Conservation (phyloP, 192 early-diverging fungal genomes). For the Backusella australiensis region DNA sequence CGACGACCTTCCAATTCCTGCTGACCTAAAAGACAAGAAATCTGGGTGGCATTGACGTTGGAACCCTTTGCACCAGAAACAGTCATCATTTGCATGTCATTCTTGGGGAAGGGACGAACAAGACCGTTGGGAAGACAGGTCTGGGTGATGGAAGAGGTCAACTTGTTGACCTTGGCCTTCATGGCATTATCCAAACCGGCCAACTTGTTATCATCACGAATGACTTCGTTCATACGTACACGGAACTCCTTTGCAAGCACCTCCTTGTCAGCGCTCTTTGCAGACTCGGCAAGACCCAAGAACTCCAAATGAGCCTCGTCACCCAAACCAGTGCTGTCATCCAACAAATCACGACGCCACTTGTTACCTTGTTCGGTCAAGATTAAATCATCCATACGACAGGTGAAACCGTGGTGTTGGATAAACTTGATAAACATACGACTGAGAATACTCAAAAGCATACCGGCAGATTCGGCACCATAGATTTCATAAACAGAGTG, state of each 20-base stretch:
- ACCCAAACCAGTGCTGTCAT: conserved; percentile 60
- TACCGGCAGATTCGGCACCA: conserved; percentile 83
- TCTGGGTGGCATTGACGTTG: conserved; percentile 93
- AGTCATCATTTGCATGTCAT: conserved; percentile 99
- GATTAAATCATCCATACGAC: conserved; percentile 97
- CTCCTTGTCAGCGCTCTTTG: conserved; percentile 35
- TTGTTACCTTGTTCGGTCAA: conserved; percentile 82
- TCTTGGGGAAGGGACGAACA: conserved; percentile 79
- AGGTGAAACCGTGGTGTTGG: conserved; percentile 89
- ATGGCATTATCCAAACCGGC: conserved; percentile 87
- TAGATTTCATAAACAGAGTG: conserved; percentile 97
- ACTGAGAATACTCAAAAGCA: conserved; percentile 86
- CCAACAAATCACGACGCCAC: conserved; percentile 71
- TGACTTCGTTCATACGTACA: conserved; percentile 78
- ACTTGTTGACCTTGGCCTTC: conserved; percentile 76
- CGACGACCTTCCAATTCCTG: conserved; percentile 97
- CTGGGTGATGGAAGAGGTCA: conserved; percentile 79
- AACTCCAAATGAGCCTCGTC: conserved; percentile 71
- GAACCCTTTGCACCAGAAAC: conserved; percentile 98
- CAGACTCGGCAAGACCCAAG: conserved; percentile 59
- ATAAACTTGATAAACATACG: conserved; percentile 89
- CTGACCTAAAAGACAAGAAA: conserved; percentile 96
- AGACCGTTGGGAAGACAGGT: conserved; percentile 73
- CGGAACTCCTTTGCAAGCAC: conserved; percentile 56
- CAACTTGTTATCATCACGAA: conserved; percentile 82